Percentiles rank a stretch among this genome's conserved stretches.
These are phyloP conservation scores for Termitomyces sp. DNA, from an alignment of 1,284 basidiomycete species.

Conservation along the genomic window DNA sequence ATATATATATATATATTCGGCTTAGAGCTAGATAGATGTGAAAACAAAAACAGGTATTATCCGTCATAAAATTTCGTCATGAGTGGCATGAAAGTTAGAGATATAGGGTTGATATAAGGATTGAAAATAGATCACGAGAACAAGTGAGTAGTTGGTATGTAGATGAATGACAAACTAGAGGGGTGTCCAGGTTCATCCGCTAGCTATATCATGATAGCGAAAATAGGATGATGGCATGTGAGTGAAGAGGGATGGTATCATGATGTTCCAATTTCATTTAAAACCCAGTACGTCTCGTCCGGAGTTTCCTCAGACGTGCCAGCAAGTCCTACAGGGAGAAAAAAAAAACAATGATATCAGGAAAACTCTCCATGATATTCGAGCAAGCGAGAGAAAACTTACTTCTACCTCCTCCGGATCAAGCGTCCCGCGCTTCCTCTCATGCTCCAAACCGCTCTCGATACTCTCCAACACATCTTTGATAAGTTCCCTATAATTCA, in stretches of 20 bases:
- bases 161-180: not conserved
- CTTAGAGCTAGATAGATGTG: not conserved
- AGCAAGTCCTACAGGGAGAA: slow-evolving; percentile 49
- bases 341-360: slow-evolving; percentile 9
- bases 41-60: not conserved
- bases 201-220: not conserved
- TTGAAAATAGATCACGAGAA: not conserved
- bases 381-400: slow-evolving; percentile 23
- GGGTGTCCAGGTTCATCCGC: not conserved
- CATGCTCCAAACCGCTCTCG: slow-evolving; percentile 68
- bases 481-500: slow-evolving; percentile 71
- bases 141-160: not conserved
- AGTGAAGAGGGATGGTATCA: not conserved
- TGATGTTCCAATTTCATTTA: not conserved
- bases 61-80: slow-evolving; percentile 2
- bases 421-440: slow-evolving; percentile 55
- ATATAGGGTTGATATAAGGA: not conserved
- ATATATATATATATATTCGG: too few relatives aligned
- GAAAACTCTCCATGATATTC: not conserved
- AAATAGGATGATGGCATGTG: not conserved
- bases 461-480: slow-evolving; percentile 73
- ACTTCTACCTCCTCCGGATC: slow-evolving; percentile 67
- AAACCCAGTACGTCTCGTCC: slow-evolving; percentile 41
- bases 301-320: slow-evolving; percentile 53
- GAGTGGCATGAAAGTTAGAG: not conserved